These are phyloP conservation scores for Myriosclerotinia curreyana DNA, from an alignment of 2,329 filamentous ascomycete genomes.

Conservation along the genomic window DNA sequence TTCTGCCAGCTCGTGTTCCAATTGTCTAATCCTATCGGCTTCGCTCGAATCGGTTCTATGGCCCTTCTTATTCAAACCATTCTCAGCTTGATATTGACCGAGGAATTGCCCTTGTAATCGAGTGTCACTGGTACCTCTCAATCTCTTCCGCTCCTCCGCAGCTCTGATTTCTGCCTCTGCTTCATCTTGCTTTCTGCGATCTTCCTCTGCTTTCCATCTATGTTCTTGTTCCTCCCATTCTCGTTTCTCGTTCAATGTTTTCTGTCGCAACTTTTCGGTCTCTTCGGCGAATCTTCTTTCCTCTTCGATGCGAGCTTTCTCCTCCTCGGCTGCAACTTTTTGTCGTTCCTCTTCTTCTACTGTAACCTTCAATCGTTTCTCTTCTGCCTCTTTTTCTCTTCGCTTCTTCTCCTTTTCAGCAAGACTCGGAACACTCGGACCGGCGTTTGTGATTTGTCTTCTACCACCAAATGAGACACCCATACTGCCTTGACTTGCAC, in stretches of 20 bases:
- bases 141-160: conserved; percentile 61
- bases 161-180: conserved; percentile 66
- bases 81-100: conserved; percentile 79
- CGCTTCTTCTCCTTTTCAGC: conserved; percentile 77
- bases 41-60: conserved; percentile 48
- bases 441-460: conserved; percentile 84
- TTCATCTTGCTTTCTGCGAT: conserved; percentile 68
- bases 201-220: conserved; percentile 74
- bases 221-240: conserved; percentile 75
- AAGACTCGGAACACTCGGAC: conserved; percentile 73
- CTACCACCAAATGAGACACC: conserved; percentile 89
- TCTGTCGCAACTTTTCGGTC: conserved; percentile 54
- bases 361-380: conserved; percentile 55
- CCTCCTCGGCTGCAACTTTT: conserved; percentile 54
- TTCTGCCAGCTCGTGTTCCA: conserved; percentile 70
- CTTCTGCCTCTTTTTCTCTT: conserved; percentile 56
- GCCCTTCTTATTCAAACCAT: conserved; percentile 45
- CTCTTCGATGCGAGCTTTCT: conserved; percentile 59
- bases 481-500: conserved; percentile 91
- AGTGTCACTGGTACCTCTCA: conserved; percentile 59
- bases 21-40: conserved; percentile 68
- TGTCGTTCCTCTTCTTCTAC: conserved; percentile 52
- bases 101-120: conserved; percentile 79
- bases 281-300: conserved; percentile 66
- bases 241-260: conserved; percentile 65